Percentiles rank a stretch among this genome's conserved stretches.
These are phyloP conservation scores for Amphicarpaea edgeworthii DNA, from an alignment of 306 rosid species.

Conservation along the genomic window DNA sequence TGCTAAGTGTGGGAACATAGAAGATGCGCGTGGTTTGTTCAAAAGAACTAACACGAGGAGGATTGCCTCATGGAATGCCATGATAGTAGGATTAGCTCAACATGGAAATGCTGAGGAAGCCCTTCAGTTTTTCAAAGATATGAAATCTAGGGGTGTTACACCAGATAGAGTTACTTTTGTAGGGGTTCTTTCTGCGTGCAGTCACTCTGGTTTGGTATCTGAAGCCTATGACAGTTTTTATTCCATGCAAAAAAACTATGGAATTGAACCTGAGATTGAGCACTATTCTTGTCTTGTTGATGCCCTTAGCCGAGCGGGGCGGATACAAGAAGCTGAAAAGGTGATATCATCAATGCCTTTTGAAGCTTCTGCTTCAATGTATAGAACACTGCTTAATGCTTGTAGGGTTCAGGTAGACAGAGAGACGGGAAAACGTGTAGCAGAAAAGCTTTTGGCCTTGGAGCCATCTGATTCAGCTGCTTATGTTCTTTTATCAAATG, in stretches of 20 bases:
- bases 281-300: slow-evolving; percentile 85
- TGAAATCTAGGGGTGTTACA: slow-evolving; percentile 57
- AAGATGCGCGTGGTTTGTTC: slow-evolving; percentile 70
- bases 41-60: slow-evolving; percentile 52
- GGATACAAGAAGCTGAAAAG: slow-evolving; percentile 72
- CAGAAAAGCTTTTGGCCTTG: slow-evolving; percentile 65
- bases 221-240: slow-evolving; percentile 66
- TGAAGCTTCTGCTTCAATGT: slow-evolving; percentile 82
- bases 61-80: slow-evolving; percentile 82
- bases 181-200: slow-evolving; percentile 84
- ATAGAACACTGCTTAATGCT: slow-evolving; percentile 76
- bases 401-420: slow-evolving; percentile 74
- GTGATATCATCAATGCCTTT: slow-evolving; percentile 80
- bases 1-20: slow-evolving; percentile 80
- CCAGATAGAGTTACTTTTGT: slow-evolving; percentile 82
- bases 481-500: slow-evolving; percentile 78
- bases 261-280: slow-evolving; percentile 72
- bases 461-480: slow-evolving; percentile 84
- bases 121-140: slow-evolving; percentile 61
- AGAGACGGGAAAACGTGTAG: slow-evolving; percentile 63
- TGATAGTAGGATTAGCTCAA: slow-evolving; percentile 85
- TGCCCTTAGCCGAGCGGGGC: slow-evolving; percentile 82
- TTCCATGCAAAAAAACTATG: slow-evolving; percentile 64
- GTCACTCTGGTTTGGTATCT: slow-evolving; percentile 78
- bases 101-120: slow-evolving; percentile 83